A percentile compares a stretch with the other conserved stretches of the same genome.
Conservation (phyloP, 768 basidiomycete species). For the Tylopilus cervinicoccineus region DNA sequence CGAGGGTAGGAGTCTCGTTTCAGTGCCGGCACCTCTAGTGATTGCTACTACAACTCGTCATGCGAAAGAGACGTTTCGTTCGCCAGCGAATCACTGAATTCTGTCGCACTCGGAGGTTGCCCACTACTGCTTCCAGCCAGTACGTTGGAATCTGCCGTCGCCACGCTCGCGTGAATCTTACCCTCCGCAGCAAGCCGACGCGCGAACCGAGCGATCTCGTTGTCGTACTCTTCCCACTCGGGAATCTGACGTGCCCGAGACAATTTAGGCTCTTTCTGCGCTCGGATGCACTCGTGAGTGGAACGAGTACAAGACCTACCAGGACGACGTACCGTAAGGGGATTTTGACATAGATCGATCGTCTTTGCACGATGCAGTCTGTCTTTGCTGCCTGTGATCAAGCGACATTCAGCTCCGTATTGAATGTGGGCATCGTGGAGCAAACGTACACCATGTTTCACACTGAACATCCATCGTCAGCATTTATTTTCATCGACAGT, state of each 20-base stretch:
- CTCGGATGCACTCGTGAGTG: slow-evolving; percentile 1
- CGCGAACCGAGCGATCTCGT: slow-evolving; percentile 83
- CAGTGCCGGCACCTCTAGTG: too few relatives aligned
- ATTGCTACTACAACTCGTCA: slow-evolving; percentile 19
- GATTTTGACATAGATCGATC: slow-evolving; percentile 96
- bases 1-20: not conserved
- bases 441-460: slow-evolving; percentile 91
- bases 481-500: not conserved
- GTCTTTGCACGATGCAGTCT: slow-evolving; percentile 76
- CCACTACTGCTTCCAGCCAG: slow-evolving; percentile 53
- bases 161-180: slow-evolving; percentile 61
- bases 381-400: slow-evolving; percentile 68
- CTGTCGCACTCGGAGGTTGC: not conserved
- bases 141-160: slow-evolving; percentile 64
- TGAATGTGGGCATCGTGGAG: not conserved
- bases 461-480: slow-evolving; percentile 49
- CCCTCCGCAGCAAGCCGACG: slow-evolving; percentile 67
- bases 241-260: slow-evolving; percentile 91
- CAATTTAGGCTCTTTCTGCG: slow-evolving; percentile 95
- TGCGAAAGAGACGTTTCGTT: slow-evolving; percentile 1
- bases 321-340: slow-evolving; percentile 66
- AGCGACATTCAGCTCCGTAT: not conserved
- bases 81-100: not conserved
- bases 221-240: slow-evolving; percentile 95
- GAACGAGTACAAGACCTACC: not conserved